phyloP scores from a whole-genome alignment of 2,329 filamentous ascomycete species.

The Arthrobotrys conoides region DNA sequence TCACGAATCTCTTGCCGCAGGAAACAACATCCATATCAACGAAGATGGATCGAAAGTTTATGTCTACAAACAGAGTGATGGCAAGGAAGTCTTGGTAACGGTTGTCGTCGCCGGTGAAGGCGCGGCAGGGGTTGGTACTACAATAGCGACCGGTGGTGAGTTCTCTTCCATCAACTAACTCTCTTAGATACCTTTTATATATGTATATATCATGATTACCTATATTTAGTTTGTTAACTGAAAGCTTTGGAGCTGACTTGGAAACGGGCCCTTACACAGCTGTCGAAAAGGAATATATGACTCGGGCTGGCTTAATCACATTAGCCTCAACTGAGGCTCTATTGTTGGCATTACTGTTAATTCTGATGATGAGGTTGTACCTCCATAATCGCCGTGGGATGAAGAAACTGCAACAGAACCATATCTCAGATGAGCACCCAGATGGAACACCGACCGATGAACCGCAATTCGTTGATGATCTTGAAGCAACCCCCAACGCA shows the following conservation, averaged over 20 bases:
- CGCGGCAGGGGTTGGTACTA: background rate
- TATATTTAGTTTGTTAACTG: background rate
- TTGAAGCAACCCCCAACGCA: background rate
- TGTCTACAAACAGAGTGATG: slow-evolving; percentile 6
- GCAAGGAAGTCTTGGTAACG: background rate
- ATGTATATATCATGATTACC: no score
- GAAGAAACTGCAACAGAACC: background rate
- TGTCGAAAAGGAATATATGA: background rate
- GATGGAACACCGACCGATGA: background rate
- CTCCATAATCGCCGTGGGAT: background rate
- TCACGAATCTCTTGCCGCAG: background rate
- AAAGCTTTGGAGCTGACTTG: background rate
- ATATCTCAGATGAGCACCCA: background rate
- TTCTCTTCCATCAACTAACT: background rate
- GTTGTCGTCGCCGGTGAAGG: background rate
- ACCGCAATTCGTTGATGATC: background rate
- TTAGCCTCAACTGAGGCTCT: background rate
- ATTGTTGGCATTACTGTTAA: background rate
- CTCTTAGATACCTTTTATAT: no score
- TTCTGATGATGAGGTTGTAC: background rate
- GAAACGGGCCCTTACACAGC: background rate
- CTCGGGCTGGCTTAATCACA: background rate
- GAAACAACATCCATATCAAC: background rate
- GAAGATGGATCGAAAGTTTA: slow-evolving; percentile 10
- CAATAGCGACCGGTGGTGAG: background rate